Conservation (phyloP, 495 filamentous ascomycete species). For the Trichoderma reesei region DNA sequence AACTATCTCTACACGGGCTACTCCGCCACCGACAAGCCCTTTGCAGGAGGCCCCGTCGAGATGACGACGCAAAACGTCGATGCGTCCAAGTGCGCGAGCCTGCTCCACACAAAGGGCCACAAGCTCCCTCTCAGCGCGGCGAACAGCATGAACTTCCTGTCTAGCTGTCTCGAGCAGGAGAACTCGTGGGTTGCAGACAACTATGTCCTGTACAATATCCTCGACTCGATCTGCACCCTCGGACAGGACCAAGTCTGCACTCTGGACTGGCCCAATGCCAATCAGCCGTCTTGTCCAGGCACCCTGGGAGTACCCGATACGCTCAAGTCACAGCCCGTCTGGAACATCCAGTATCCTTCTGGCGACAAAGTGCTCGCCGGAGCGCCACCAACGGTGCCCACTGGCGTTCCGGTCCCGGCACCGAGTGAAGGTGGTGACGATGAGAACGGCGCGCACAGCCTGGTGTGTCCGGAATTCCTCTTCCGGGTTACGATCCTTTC, state of each 20-base stretch:
- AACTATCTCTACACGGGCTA: constrained; percentile 38
- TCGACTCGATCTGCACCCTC: constrained; percentile 34
- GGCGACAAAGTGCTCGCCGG: constrained; percentile 30
- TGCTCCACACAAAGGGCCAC: constrained; percentile 31
- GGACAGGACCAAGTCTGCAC: constrained; percentile 35
- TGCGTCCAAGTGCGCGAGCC: constrained; percentile 24
- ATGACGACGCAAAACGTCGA: constrained; percentile 34
- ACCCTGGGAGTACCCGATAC: constrained; percentile 26
- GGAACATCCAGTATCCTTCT: constrained; percentile 36
- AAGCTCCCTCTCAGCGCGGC: constrained; percentile 39
- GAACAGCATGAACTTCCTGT: constrained; percentile 42
- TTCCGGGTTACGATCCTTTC: not conserved
- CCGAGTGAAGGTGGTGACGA: not conserved
- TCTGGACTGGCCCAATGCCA: constrained; percentile 36
- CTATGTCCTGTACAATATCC: constrained; percentile 35
- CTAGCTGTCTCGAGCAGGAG: constrained; percentile 29
- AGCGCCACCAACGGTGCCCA: constrained; percentile 11
- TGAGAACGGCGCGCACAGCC: not conserved
- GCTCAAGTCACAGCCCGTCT: constrained; percentile 31
- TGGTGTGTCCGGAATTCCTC: not conserved
- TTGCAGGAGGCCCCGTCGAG: constrained; percentile 31
- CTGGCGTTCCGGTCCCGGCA: not conserved
- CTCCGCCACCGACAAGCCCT: constrained; percentile 33
- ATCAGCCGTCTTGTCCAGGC: constrained; percentile 33
- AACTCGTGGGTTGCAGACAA: constrained; percentile 35